Evolutionary conservation across 306 rosid genomes (phyloP), one percentile per base, ranked within the genome.

Genomic region (Dicorynia guianensis): DNA sequence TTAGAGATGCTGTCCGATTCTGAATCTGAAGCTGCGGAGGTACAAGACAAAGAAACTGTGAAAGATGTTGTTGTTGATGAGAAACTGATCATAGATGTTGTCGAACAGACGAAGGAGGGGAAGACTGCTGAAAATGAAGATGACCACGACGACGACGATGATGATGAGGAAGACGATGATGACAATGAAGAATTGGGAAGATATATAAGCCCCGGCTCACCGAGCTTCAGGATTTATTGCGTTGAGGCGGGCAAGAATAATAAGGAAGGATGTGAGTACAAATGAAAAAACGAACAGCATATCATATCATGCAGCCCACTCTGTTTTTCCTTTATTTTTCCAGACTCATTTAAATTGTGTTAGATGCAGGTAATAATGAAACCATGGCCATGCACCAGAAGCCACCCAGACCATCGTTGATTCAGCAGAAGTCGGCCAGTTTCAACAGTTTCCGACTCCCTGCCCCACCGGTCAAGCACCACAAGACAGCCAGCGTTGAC

Each of bases 191-290:
- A 79, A 11, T 4, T 5, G 33, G 69, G 66, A 6, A 74, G 63
- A 46, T 5, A 9, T 8, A 0, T 76, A 56, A 67, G 83, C 65
- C 92, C 82, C 0, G 30, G 30, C 30, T 91, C 96, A 4, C 97
- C 98, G 7, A 94, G 98, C 83, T 94, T 94, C 74, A 86, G 85
- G 80, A 84, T 94, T 58, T 94, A 88, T 83, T 91, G 87, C 74
- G 39, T 59, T 36, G 87, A 83, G 11, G 50, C 84, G 0, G 44
- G 59, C 48, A 65, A 56, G 11, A 46, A 9, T 19, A 54, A 68
- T 17, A 71, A 75, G 19, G 50, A 62, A 19, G 68, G 74, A 33
- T 18, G 88, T 89, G 18, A 81, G 85, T 64, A 53, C 8, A 25
- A 25, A 25, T 8, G 8, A 74, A 43, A 55, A n/a, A 66, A 13